phyloP scores from a whole-genome alignment of 805 yeast genomes.

The Hanseniaspora valbyensis region DNA sequence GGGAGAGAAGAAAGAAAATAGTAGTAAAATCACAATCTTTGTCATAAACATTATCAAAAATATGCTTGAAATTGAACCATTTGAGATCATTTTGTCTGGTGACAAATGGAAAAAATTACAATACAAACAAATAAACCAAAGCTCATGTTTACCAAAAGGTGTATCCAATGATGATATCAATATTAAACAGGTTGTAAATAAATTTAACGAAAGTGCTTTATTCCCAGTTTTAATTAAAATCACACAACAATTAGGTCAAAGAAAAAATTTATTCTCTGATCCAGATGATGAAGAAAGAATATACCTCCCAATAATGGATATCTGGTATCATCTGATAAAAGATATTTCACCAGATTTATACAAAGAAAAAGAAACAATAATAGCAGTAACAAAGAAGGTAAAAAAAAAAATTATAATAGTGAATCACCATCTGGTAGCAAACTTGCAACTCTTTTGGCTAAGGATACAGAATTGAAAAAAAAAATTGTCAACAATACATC shows the following conservation, averaged over 20 bases:
- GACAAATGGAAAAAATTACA: slow-evolving; percentile 32
- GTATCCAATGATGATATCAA: slow-evolving; percentile 58
- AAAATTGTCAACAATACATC: slow-evolving; percentile 41
- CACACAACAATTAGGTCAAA: slow-evolving; percentile 30
- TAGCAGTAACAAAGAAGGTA: not conserved
- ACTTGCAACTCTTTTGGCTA: slow-evolving; percentile 41
- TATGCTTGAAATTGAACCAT: slow-evolving; percentile 65
- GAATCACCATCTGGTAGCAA: not conserved
- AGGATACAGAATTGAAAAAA: slow-evolving; percentile 47
- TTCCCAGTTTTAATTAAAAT: slow-evolving; percentile 62
- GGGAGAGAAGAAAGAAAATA: slow-evolving; percentile 59
- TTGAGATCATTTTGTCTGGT: slow-evolving; percentile 40
- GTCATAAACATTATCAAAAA: slow-evolving; percentile 69
- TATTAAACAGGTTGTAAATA: slow-evolving; percentile 42
- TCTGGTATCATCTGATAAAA: slow-evolving; percentile 50
- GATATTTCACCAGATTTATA: slow-evolving; percentile 36
- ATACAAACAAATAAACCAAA: slow-evolving; percentile 18
- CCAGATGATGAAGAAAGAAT: slow-evolving; percentile 47
- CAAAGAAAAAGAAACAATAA: slow-evolving; percentile 15
- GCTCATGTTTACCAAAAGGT: slow-evolving; percentile 42
- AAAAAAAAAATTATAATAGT: not conserved
- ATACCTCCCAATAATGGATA: slow-evolving; percentile 56
- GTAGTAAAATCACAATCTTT: slow-evolving; percentile 59
- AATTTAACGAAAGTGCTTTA: slow-evolving; percentile 61
- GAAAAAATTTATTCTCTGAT: not conserved